Evolutionary conservation across 768 basidiomycete species (phyloP).

Genomic region (Cubamyces lactineus): DNA sequence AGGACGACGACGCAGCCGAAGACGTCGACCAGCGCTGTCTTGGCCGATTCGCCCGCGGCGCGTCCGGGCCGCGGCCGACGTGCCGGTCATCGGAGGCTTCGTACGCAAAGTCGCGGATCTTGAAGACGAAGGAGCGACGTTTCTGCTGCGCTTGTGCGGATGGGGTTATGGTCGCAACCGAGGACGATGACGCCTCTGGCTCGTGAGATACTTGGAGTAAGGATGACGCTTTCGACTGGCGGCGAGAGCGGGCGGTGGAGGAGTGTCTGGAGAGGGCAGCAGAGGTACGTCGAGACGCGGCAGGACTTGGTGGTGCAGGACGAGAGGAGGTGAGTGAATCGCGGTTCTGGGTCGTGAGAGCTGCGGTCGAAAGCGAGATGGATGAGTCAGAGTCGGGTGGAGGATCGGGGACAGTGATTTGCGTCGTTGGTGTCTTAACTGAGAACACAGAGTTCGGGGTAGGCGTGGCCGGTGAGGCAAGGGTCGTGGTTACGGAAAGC

Average conservation of each 20-base stretch:
- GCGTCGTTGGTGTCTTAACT: constrained; percentile 25
- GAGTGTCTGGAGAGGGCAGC: constrained; percentile 37
- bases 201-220: constrained; percentile 43
- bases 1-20: constrained; percentile 35
- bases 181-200: constrained; percentile 36
- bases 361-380: constrained; percentile 28
- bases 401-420: constrained; percentile 32
- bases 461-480: constrained; percentile 28
- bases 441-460: constrained; percentile 25
- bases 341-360: constrained; percentile 36
- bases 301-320: constrained; percentile 66
- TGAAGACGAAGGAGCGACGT: constrained; percentile 36
- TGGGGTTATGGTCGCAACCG: constrained; percentile 19
- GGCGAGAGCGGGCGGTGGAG: constrained; percentile 39
- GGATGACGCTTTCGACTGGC: constrained; percentile 41
- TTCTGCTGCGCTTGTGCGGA: constrained; percentile 14
- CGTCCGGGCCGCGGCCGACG: constrained; percentile 44
- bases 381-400: constrained; percentile 16
- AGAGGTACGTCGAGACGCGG: constrained; percentile 49
- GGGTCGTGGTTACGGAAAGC: constrained; percentile 6
- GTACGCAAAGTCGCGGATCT: constrained; percentile 57
- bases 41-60: constrained; percentile 68
- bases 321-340: constrained; percentile 50
- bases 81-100: constrained; percentile 47
- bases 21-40: constrained; percentile 36